A percentile compares a stretch with the other conserved stretches of the same genome.
Conservation (phyloP, 164 flowering plant species). For the Buxus sempervirens region DNA sequence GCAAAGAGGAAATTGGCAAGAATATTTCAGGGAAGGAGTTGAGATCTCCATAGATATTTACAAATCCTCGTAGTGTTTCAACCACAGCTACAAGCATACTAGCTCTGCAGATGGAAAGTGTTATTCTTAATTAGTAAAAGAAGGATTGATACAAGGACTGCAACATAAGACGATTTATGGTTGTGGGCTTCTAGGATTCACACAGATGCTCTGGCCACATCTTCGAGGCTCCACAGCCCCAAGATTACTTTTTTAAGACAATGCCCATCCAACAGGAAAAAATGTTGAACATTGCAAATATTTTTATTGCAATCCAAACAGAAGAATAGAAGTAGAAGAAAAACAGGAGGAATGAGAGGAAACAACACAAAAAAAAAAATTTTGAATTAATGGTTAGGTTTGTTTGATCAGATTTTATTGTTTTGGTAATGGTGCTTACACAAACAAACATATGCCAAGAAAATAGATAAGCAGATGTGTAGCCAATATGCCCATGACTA, state of each 20-base stretch:
- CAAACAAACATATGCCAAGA: no score
- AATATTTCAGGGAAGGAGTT: slow-evolving; percentile 89
- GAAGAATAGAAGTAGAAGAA: no score
- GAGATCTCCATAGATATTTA: slow-evolving; percentile 39
- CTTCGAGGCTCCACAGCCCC: background rate
- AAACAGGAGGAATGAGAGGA: no score
- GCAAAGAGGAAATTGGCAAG: slow-evolving; percentile 48
- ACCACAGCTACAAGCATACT: slow-evolving; percentile 48
- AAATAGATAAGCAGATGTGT: no score
- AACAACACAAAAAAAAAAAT: no score
- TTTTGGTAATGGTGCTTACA: no score
- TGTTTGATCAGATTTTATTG: no score
- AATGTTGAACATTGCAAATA: no score
- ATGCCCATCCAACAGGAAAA: background rate
- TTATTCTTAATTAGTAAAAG: background rate
- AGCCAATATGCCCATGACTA: no score
- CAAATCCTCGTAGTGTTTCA: slow-evolving; percentile 67
- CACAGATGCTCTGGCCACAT: no score
- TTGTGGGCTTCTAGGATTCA: background rate
- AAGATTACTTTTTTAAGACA: background rate
- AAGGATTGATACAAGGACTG: background rate
- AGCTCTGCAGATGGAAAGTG: slow-evolving; percentile 56
- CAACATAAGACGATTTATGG: background rate
- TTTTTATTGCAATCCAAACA: no score
- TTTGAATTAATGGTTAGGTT: no score